These are phyloP conservation scores for Fomitopsis palustris DNA, from an alignment of 1,284 basidiomycete species.

Conservation along the genomic window DNA sequence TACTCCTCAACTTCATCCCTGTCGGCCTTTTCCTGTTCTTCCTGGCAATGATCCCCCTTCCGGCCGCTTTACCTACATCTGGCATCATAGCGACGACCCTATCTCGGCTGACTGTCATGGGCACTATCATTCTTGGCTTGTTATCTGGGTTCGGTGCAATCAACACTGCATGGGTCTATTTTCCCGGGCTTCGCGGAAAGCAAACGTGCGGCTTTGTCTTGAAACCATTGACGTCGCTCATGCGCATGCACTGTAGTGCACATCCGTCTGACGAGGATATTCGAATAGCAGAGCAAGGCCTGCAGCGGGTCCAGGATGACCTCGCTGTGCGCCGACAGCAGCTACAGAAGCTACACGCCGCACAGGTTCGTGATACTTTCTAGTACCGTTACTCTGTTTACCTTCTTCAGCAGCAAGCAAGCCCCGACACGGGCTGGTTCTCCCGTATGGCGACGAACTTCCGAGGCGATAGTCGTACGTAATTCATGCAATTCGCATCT, in stretches of 20 bases:
- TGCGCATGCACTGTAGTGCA: constrained; percentile 17
- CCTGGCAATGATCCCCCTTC: constrained; percentile 66
- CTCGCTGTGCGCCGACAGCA: constrained; percentile 37
- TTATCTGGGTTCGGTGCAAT: constrained; percentile 76
- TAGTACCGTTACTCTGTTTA: background rate
- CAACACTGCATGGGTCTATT: constrained; percentile 55
- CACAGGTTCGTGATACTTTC: constrained; percentile 24
- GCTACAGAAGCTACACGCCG: constrained; percentile 31
- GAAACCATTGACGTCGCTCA: background rate
- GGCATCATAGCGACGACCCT: constrained; percentile 44
- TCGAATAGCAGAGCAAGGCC: constrained; percentile 43
- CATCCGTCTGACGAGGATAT: constrained; percentile 49
- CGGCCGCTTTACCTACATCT: constrained; percentile 40
- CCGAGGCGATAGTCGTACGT: constrained; percentile 45
- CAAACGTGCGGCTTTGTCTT: constrained; percentile 13
- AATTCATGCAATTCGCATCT: constrained; percentile 5
- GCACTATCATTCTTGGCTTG: constrained; percentile 66
- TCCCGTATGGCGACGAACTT: constrained; percentile 45
- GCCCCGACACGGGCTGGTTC: constrained; percentile 39
- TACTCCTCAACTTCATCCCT: constrained; percentile 44
- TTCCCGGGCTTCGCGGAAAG: constrained; percentile 28
- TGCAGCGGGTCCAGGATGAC: constrained; percentile 51
- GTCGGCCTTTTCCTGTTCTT: constrained; percentile 54
- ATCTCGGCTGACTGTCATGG: constrained; percentile 68
- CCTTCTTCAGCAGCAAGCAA: constrained; percentile 10